Base-by-base conservation (phyloP, 768 basidiomycete genomes). In the Arthromyces matolae region DNA sequence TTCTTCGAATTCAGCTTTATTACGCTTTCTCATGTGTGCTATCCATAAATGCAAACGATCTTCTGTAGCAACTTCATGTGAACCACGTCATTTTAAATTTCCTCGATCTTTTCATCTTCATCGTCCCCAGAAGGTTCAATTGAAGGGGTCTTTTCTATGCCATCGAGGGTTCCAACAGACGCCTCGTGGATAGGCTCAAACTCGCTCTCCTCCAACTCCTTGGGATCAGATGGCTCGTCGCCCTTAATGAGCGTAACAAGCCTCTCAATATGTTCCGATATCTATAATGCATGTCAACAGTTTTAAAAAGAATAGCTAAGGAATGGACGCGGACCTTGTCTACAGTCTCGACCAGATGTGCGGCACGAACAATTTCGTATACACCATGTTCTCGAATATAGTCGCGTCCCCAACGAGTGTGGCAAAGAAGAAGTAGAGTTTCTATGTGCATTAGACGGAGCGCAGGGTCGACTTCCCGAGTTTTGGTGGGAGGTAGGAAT, bases 391-490 rank as follows among this genome's bases (percentile, higher is more conserved):
- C 68, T 23, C 96, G 77, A 49, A 92, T 73, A 46, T 83, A 80
- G 45, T 94, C 86, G 12, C 96, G 79, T 1, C 92, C 94, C 80
- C 86, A 89, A 19, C 84, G 83, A 0, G 90, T 93, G 8, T 93
- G 91, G 54, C 90, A 93, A 0, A 98, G 73, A 33, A 99, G 68
- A 0, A 97, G 76, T 16, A 99, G 71, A 0, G 91, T 88, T 67
- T 98, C 95, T n/a, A 97, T 72, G 58, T 89, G 86, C 22, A 82
- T 90, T 40, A 90, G 69, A 0, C 95, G 82, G 39, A 97, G 75
- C 2, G 72, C 77, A 0, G 81, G 56, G 60, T 98, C 93, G 2
- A 75, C 60, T 60, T 99, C 96, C 24, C 96, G 81, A 47, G 69
- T 77, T 65, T 99, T 99, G 9, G 83, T 83, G 0, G 83, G 73